These are phyloP conservation scores for Rhynchosporium graminicola DNA, from an alignment of 2,329 filamentous ascomycete species.

Conservation along the genomic window DNA sequence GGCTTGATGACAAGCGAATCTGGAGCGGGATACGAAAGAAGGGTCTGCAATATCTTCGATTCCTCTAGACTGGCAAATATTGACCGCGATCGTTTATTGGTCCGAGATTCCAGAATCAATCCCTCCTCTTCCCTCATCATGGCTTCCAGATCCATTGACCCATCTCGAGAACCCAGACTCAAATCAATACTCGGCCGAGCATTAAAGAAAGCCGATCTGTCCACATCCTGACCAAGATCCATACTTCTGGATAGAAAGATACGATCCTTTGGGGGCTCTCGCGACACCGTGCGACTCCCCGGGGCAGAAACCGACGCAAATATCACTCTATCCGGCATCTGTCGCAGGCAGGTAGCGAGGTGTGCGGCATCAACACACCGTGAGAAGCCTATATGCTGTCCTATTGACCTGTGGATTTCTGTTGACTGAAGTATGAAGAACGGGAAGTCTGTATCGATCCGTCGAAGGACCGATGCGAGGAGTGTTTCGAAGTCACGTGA, in stretches of 20 bases:
- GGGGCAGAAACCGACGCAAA: conserved; percentile 5
- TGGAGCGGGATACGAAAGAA: conserved; percentile 30
- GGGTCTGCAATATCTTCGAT: conserved; percentile 22
- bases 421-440: not conserved
- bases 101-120: not conserved
- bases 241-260: conserved; percentile 2
- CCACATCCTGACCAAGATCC: not conserved
- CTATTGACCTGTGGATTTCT: not conserved
- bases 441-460: not conserved
- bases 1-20: conserved; percentile 32
- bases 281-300: conserved; percentile 8
- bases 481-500: conserved; percentile 11
- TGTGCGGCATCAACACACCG: not conserved
- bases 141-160: conserved; percentile 5
- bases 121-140: conserved; percentile 9
- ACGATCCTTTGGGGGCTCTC: not conserved
- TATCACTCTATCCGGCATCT: conserved; percentile 10
- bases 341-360: not conserved
- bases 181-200: conserved; percentile 9
- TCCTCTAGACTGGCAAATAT: conserved; percentile 4
- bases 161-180: conserved; percentile 1
- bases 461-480: not conserved
- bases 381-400: not conserved
- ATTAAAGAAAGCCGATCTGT: conserved; percentile 8
- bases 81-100: conserved; percentile 13